Conservation (phyloP, 352 stramenopile genomes). For the Phytopythium aichiense region DNA sequence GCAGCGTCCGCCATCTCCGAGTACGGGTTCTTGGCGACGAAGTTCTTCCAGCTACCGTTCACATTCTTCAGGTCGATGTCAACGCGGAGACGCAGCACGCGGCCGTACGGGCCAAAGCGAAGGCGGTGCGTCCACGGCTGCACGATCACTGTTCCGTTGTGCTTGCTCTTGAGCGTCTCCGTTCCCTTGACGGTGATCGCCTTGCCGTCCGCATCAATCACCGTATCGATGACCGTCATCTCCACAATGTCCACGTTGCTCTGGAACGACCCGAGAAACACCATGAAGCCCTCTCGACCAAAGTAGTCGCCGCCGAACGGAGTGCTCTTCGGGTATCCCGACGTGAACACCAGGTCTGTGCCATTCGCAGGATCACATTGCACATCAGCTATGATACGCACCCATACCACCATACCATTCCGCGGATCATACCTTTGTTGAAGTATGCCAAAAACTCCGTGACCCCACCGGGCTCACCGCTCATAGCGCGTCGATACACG, state of each 20-base stretch:
- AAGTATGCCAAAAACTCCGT: slow-evolving; percentile 81
- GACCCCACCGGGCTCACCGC: slow-evolving; percentile 43
- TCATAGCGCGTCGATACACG: slow-evolving; percentile 61
- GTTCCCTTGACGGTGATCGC: slow-evolving; percentile 68
- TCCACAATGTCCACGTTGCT: slow-evolving; percentile 80
- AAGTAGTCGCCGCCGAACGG: slow-evolving; percentile 84
- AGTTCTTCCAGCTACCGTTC: slow-evolving; percentile 73
- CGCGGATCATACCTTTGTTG: slow-evolving; percentile 53
- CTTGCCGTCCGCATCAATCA: slow-evolving; percentile 61
- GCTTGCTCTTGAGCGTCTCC: slow-evolving; percentile 82
- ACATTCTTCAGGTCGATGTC: slow-evolving; percentile 74
- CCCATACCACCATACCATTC: not conserved
- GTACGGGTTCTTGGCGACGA: slow-evolving; percentile 78
- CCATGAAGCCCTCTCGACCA: slow-evolving; percentile 72
- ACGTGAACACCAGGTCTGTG: slow-evolving; percentile 80
- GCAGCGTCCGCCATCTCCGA: slow-evolving; percentile 72
- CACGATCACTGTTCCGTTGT: slow-evolving; percentile 59
- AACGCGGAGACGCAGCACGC: slow-evolving; percentile 74
- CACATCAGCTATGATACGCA: not conserved
- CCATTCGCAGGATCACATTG: not conserved
- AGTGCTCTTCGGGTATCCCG: slow-evolving; percentile 71
- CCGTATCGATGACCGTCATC: slow-evolving; percentile 66
- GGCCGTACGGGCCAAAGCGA: slow-evolving; percentile 75
- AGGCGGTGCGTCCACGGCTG: slow-evolving; percentile 76
- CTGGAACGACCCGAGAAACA: slow-evolving; percentile 71